Percentiles rank a stretch among this genome's conserved stretches.
phyloP scores from a whole-genome alignment of 2,329 filamentous ascomycete genomes.

The Monosporascus sp. region DNA sequence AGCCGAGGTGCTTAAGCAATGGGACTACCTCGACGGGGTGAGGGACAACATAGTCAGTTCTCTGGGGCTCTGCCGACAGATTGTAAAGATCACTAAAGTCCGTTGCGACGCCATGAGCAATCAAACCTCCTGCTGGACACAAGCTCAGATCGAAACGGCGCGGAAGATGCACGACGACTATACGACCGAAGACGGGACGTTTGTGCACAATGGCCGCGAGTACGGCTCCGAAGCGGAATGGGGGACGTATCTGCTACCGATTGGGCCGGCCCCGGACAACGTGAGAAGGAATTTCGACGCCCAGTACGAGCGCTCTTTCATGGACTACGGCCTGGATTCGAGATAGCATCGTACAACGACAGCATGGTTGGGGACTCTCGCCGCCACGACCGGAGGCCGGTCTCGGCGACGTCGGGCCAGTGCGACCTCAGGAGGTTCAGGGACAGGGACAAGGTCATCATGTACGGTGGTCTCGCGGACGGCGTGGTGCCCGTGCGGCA shows the following conservation, averaged over 20 bases:
- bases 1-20: conserved; percentile 36
- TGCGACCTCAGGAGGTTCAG: conserved; percentile 25
- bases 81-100: conserved; percentile 26
- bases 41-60: conserved; percentile 37
- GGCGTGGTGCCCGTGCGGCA: conserved; percentile 21
- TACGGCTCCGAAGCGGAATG: conserved; percentile 36
- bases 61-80: conserved; percentile 28
- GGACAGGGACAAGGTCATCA: conserved; percentile 24
- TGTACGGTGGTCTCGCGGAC: conserved; percentile 27
- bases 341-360: conserved; percentile 24
- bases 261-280: conserved; percentile 10
- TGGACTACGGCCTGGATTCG: conserved; percentile 18
- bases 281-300: conserved; percentile 23
- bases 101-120: conserved; percentile 24
- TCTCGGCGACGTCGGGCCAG: conserved; percentile 21
- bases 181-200: conserved; percentile 14
- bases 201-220: conserved; percentile 32
- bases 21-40: conserved; percentile 38
- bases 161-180: conserved; percentile 23
- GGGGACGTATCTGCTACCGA: conserved; percentile 20
- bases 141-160: conserved; percentile 30
- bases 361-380: conserved; percentile 18
- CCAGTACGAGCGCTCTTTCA: conserved; percentile 23
- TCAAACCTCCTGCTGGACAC: conserved; percentile 31
- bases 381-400: conserved; percentile 14